Conservation (phyloP, 257 asterid genomes). For the Solanum corneliomulleri region DNA sequence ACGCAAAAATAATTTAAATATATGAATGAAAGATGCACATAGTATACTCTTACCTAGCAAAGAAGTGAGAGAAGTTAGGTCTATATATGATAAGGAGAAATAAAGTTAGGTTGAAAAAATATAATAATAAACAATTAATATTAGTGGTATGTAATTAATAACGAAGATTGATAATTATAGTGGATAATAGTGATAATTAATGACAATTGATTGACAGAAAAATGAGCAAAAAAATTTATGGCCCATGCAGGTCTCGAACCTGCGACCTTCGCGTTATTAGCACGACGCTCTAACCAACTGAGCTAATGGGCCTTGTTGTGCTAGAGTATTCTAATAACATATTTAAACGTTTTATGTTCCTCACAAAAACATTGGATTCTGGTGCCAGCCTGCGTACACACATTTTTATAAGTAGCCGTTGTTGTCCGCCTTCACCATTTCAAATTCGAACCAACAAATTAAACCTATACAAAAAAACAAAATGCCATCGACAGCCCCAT, state of each 20-base stretch:
- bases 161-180: no score
- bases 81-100: not conserved
- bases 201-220: no score
- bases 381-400: not conserved
- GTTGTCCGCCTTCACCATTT: not conserved
- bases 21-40: not conserved
- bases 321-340: accelerated
- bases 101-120: not conserved
- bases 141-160: no score
- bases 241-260: constrained; percentile 33
- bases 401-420: not conserved
- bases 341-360: not conserved
- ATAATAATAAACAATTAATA: no score
- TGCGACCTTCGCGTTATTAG: constrained; percentile 31
- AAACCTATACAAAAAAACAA: not conserved
- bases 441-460: not conserved
- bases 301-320: constrained; percentile 5
- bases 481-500: not conserved
- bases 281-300: constrained; percentile 27
- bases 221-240: not conserved
- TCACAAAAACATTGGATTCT: not conserved
- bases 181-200: no score
- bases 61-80: not conserved
- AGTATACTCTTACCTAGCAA: no score
- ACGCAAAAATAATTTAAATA: accelerated